Conservation (phyloP, 352 stramenopile genomes). For the Phytophthora cryptogea region DNA sequence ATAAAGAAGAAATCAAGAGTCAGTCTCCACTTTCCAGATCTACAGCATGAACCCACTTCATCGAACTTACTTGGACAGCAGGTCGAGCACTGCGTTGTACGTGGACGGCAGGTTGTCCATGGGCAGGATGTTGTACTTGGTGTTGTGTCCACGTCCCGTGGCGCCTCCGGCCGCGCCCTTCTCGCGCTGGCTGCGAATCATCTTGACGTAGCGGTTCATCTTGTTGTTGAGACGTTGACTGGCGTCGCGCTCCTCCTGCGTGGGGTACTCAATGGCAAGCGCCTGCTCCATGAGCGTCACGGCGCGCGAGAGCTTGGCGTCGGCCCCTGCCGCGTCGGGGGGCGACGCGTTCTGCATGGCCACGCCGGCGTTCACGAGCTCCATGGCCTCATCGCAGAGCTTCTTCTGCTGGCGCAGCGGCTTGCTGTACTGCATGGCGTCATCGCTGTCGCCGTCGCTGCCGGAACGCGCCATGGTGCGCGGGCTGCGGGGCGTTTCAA, state of each 20-base stretch:
- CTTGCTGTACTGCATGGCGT: conserved; percentile 61
- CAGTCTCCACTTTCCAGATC: background rate
- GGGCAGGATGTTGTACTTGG: conserved; percentile 79
- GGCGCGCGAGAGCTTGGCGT: conserved; percentile 70
- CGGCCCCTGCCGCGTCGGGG: conserved; percentile 52
- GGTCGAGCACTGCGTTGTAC: conserved; percentile 64
- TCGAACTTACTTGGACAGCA: conserved; percentile 52
- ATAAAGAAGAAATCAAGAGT: conserved; percentile 16
- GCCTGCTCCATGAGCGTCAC: conserved; percentile 80
- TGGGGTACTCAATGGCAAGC: conserved; percentile 77
- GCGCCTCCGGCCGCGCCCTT: conserved; percentile 42
- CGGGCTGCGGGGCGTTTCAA: conserved; percentile 33
- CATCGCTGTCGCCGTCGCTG: conserved; percentile 66
- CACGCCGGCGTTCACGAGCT: conserved; percentile 81
- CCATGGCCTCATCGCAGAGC: conserved; percentile 82
- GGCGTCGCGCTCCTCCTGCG: conserved; percentile 71
- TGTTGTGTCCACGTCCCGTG: conserved; percentile 35
- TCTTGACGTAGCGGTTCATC: conserved; percentile 88
- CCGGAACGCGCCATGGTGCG: conserved; percentile 50
- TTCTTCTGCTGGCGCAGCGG: conserved; percentile 72
- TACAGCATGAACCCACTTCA: background rate
- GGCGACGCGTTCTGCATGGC: conserved; percentile 74
- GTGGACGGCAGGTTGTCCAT: conserved; percentile 65
- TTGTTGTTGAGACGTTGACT: conserved; percentile 79
- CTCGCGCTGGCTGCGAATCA: conserved; percentile 82